Base-by-base conservation (phyloP, 2,329 filamentous ascomycete genomes). In the Microdochium trichocladiopsis region DNA sequence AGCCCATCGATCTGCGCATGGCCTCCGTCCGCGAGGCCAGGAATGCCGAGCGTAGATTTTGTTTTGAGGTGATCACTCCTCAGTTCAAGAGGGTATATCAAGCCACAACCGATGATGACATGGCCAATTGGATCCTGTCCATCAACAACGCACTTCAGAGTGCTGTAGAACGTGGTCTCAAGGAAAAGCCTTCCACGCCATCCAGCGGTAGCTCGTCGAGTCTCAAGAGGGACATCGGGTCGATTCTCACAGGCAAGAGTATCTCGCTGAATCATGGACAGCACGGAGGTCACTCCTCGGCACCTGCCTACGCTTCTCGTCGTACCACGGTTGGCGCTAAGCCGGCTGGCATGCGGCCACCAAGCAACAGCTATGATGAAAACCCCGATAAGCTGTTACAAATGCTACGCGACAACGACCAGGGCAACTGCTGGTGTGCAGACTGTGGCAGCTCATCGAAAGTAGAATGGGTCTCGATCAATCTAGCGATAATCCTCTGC, bases 391-490 rank as follows among this genome's bases (percentile, higher is more conserved):
- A 87, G 66, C 76, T 99, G 9, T 78, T 99, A 4, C 90, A 95
- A 65, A 84, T 87, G 65, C 82, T 99, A 43, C 87, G 93, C 49
- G 89, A 95, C 53, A 88, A 87, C 49, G 94, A 99, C 63, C 88
- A 95, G 62, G 92, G 90, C 41, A 99, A 99, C 69, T 87, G 83
- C 59, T 88, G 87, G 80, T 99, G 94, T 66, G 94, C 94, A 16
- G 94, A 99, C 67, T 99, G 94, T 65, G 89, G 90, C 11, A 95
- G 91, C 8, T 87, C 88, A 31, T 82, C 85, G 63, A 97, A 96
- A 72, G 92, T 96, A 22, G 94, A 99, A 69, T 99, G 94, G 94
- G 94, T 97, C 25, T 97, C 94, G 0, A 96, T 99, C 71, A 99
- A 99, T 63, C 78, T 99, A 4, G 94, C 90, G 47, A 96, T 99